These are phyloP conservation scores for Pleurotus tuoliensis DNA, from an alignment of 768 basidiomycete genomes.

Conservation along the genomic window DNA sequence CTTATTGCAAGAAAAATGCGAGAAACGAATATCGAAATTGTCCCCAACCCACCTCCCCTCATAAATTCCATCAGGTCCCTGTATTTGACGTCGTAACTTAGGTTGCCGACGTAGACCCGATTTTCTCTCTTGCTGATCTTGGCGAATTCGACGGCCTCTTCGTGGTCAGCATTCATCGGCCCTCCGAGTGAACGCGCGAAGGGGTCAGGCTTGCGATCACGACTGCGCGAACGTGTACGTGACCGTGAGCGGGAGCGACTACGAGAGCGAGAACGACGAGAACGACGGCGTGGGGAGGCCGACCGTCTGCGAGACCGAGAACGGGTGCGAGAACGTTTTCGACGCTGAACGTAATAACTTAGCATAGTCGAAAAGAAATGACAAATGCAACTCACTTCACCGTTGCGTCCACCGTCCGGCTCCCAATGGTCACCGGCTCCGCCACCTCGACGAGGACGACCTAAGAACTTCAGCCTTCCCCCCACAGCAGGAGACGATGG, in stretches of 20 bases:
- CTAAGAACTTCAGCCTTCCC: slow-evolving; percentile 13
- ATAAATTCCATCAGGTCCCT: slow-evolving; percentile 99
- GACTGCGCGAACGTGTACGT: slow-evolving; percentile 63
- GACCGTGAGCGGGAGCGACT: slow-evolving; percentile 55
- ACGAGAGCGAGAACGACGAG: slow-evolving; percentile 46
- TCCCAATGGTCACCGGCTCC: slow-evolving; percentile 77
- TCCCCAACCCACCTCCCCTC: slow-evolving; percentile 98
- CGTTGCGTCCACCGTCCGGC: slow-evolving; percentile 71
- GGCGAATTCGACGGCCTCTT: slow-evolving; percentile 93
- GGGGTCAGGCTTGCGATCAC: slow-evolving; percentile 60
- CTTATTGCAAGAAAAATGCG: slow-evolving; percentile 34
- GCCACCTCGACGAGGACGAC: slow-evolving; percentile 35
- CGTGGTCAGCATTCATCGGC: slow-evolving; percentile 86
- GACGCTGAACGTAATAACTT: slow-evolving; percentile 40
- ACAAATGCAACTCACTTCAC: slow-evolving; percentile 49
- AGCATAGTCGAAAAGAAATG: not conserved
- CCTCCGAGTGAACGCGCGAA: slow-evolving; percentile 82
- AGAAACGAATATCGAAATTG: slow-evolving; percentile 54
- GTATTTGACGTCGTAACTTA: slow-evolving; percentile 98
- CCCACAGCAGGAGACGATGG: slow-evolving; percentile 10
- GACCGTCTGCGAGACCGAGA: slow-evolving; percentile 73
- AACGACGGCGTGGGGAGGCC: slow-evolving; percentile 56
- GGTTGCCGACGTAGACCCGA: slow-evolving; percentile 97
- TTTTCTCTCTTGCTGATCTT: slow-evolving; percentile 98
- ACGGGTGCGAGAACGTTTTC: slow-evolving; percentile 63